These are phyloP conservation scores for Coemansia sp. DNA, from an alignment of 192 early-diverging fungal genomes.

Conservation along the genomic window DNA sequence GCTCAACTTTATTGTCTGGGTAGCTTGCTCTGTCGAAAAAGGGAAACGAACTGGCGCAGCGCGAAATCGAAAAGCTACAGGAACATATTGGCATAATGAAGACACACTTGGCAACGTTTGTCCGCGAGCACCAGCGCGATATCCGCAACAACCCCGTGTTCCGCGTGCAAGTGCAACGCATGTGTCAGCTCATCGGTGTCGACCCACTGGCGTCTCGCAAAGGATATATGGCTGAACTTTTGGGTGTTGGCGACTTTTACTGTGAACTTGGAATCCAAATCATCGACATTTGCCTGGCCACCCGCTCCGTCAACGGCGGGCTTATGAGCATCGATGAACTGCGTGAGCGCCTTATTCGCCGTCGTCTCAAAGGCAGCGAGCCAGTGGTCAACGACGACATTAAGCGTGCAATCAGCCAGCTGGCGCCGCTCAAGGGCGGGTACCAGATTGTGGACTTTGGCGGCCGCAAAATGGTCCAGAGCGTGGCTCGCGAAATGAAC, in stretches of 20 bases:
- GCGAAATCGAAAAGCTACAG: slow-evolving; percentile 63
- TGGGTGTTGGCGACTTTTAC: slow-evolving; percentile 97
- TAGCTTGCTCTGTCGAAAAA: slow-evolving; percentile 37
- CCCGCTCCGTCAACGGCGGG: slow-evolving; percentile 83
- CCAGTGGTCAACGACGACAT: slow-evolving; percentile 78
- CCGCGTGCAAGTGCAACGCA: slow-evolving; percentile 84
- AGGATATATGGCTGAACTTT: slow-evolving; percentile 90
- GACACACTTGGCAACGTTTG: slow-evolving; percentile 83
- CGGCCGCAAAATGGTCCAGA: slow-evolving; percentile 77
- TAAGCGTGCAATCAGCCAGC: slow-evolving; percentile 75
- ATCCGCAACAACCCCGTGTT: slow-evolving; percentile 86
- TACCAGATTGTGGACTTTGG: slow-evolving; percentile 85
- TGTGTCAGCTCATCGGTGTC: slow-evolving; percentile 92
- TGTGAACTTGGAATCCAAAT: slow-evolving; percentile 95
- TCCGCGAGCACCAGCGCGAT: slow-evolving; percentile 78
- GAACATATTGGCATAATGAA: slow-evolving; percentile 73
- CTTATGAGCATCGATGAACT: slow-evolving; percentile 86
- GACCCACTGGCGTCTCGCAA: slow-evolving; percentile 97
- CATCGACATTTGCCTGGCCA: slow-evolving; percentile 84
- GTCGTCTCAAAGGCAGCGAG: slow-evolving; percentile 55
- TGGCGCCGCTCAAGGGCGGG: slow-evolving; percentile 86
- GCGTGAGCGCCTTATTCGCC: slow-evolving; percentile 64
- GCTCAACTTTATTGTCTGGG: not conserved
- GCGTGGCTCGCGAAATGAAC: slow-evolving; percentile 87
- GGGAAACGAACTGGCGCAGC: slow-evolving; percentile 45